phyloP scores from a whole-genome alignment of 495 filamentous ascomycete genomes.

The Neurospora africana region DNA sequence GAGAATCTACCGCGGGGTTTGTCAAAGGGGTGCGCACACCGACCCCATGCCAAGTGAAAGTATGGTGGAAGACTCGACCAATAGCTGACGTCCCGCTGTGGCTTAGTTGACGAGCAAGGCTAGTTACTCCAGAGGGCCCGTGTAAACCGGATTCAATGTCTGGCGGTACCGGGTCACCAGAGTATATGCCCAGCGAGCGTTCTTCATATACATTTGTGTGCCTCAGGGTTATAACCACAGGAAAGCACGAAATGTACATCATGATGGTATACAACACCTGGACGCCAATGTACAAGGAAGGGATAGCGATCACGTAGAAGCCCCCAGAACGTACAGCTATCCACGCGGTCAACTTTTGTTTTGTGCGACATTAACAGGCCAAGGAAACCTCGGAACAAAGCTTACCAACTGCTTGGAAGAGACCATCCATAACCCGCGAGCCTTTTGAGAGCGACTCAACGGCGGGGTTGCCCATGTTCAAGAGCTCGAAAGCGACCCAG shows the following conservation, averaged over 20 bases:
- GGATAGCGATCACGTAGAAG: slow-evolving; percentile 70
- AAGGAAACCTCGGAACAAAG: background rate
- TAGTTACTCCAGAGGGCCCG: background rate
- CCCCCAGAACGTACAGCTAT: slow-evolving; percentile 69
- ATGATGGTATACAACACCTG: slow-evolving; percentile 81
- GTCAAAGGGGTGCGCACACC: slow-evolving; percentile 15
- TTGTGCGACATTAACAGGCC: background rate
- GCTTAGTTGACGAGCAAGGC: slow-evolving; percentile 10
- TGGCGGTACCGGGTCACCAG: slow-evolving; percentile 27
- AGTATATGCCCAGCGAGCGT: slow-evolving; percentile 57
- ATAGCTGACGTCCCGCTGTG: slow-evolving; percentile 17
- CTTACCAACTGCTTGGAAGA: slow-evolving; percentile 65
- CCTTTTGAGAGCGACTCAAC: slow-evolving; percentile 46
- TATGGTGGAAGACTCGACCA: slow-evolving; percentile 17
- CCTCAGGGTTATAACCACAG: slow-evolving; percentile 64
- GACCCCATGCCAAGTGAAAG: slow-evolving; percentile 29
- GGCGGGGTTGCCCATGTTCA: slow-evolving; percentile 61
- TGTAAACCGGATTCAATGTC: slow-evolving; percentile 8
- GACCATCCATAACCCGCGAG: slow-evolving; percentile 59
- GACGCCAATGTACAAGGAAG: slow-evolving; percentile 58
- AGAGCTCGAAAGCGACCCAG: slow-evolving; percentile 70
- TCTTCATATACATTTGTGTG: slow-evolving; percentile 59
- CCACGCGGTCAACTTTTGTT: slow-evolving; percentile 3
- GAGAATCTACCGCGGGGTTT: slow-evolving; percentile 18
- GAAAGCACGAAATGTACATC: slow-evolving; percentile 82